Base-by-base conservation (phyloP, 768 basidiomycete genomes). In the Hygrocybe coccinea region DNA sequence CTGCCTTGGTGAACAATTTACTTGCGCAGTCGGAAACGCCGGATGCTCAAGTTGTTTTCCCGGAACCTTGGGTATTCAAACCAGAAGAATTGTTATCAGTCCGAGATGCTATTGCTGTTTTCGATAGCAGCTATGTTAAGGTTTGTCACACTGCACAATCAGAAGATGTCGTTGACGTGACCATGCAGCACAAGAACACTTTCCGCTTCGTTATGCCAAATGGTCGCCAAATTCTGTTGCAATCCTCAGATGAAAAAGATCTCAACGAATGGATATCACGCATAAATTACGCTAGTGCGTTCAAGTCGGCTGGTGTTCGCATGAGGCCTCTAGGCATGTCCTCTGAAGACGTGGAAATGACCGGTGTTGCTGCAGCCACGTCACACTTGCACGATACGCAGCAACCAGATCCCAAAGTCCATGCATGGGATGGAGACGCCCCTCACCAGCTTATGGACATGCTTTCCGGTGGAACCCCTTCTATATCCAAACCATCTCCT, bases 251-350 rank as follows among this genome's bases (percentile, higher is more conserved):
- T 62, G 84, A 86, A 56, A 68, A 73, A 43, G 90, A 94, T 56
- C 79, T 91, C 74, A 87, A 94, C 62, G 82, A 86, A 59, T 99
- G 97, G 97, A 85, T 98, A 59, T 79, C 87, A 12, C 77, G 79
- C 33, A 92, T 98, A 65, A 99, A 99, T 71, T 98, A 97, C 66
- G 93, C 93, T 2, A 87, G 91, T 56, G 78, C 91, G 5, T 98
- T 97, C 81, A 93, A 87, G 71, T 84, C 91, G 1, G 79, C 85
- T 14, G 87, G 87, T 9, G 76, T 97, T 36, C 79, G 83, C 44
- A 92, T 97, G 82, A 83, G 94, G 19, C 78, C 89, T 0, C 71
- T 79, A 11, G 82, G 80, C 15, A 83, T 92, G 78, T 81, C 85
- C 17, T 76, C 78, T 46, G 79, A 77, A 62, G 88, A 86, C 61